Conservation (phyloP, 1,284 basidiomycete genomes). For the Cryptococcus floricola region DNA sequence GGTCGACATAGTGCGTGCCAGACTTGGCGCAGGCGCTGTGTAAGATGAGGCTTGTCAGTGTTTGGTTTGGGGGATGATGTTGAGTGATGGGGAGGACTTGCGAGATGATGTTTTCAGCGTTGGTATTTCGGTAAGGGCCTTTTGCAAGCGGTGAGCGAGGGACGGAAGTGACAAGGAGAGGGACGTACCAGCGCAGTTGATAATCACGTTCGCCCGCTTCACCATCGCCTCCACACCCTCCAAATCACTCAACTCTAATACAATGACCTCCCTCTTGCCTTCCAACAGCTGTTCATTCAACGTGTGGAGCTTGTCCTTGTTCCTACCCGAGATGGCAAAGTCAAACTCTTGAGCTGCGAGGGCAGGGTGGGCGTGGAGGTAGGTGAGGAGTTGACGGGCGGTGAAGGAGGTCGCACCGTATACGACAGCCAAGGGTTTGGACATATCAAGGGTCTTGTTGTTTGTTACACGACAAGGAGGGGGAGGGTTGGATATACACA, state of each 20-base stretch:
- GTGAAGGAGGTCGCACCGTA: slow-evolving; percentile 48
- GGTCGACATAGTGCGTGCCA: slow-evolving; percentile 63
- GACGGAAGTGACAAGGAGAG: not conserved
- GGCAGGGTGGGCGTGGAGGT: slow-evolving; percentile 36
- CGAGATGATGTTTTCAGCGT: slow-evolving; percentile 35
- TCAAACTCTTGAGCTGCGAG: slow-evolving; percentile 26
- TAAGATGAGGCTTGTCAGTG: not conserved
- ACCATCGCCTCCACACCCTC: slow-evolving; percentile 30
- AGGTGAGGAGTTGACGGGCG: slow-evolving; percentile 33
- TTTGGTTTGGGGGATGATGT: not conserved
- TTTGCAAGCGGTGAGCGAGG: not conserved
- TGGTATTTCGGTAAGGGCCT: slow-evolving; percentile 38
- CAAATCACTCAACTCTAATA: slow-evolving; percentile 26
- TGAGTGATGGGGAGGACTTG: slow-evolving; percentile 4
- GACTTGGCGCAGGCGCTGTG: slow-evolving; percentile 55
- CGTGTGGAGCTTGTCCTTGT: slow-evolving; percentile 28
- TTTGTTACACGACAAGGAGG: not conserved
- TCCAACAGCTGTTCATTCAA: slow-evolving; percentile 19
- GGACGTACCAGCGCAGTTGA: slow-evolving; percentile 42
- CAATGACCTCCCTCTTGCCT: slow-evolving; percentile 23
- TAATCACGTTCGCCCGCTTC: slow-evolving; percentile 26
- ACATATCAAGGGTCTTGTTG: slow-evolving; percentile 1
- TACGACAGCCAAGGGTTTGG: slow-evolving; percentile 36
- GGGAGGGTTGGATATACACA: not conserved
- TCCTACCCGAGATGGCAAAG: slow-evolving; percentile 42